Conservation (phyloP, 78 protist species). For the Dictyostelium intermedium region DNA sequence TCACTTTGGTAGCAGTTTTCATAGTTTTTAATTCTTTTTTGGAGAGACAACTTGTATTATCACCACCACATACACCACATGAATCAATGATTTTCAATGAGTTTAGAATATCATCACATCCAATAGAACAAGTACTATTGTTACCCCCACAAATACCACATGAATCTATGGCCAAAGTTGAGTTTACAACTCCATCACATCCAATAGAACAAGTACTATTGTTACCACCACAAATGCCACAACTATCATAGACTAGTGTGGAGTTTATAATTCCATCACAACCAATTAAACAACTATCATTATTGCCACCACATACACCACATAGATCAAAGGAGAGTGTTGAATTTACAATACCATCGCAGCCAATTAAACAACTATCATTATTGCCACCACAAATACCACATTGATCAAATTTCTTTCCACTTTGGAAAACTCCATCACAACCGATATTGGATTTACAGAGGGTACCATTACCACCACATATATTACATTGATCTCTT, state of each 20-base stretch:
- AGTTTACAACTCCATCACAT: slow-evolving; percentile 19
- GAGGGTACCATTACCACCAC: slow-evolving; percentile 35
- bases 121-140: slow-evolving; percentile 60
- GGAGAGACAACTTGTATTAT: too few species aligned
- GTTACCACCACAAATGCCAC: slow-evolving; percentile 57
- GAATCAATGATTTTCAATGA: too few species aligned
- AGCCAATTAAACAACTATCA: slow-evolving; percentile 72
- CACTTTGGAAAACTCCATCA: slow-evolving; percentile 30
- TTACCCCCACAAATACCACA: slow-evolving; percentile 82
- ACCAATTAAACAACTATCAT: not conserved
- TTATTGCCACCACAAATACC: slow-evolving; percentile 84
- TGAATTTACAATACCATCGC: slow-evolving; percentile 83
- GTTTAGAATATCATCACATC: too few species aligned
- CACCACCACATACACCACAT: too few species aligned
- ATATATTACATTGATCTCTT: slow-evolving; percentile 27
- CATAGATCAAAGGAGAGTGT: slow-evolving; percentile 36
- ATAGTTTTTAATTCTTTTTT: not conserved
- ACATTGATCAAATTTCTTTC: slow-evolving; percentile 17
- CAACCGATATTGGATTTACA: slow-evolving; percentile 32
- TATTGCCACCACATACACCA: slow-evolving; percentile 81
- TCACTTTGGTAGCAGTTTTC: not conserved
- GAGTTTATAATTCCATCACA: slow-evolving; percentile 50
- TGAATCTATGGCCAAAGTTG: not conserved
- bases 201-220: slow-evolving; percentile 32
- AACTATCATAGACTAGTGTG: not conserved